Evolutionary conservation across 164 flowering plant genomes (phyloP).

Genomic region (Berberis vulgaris): DNA sequence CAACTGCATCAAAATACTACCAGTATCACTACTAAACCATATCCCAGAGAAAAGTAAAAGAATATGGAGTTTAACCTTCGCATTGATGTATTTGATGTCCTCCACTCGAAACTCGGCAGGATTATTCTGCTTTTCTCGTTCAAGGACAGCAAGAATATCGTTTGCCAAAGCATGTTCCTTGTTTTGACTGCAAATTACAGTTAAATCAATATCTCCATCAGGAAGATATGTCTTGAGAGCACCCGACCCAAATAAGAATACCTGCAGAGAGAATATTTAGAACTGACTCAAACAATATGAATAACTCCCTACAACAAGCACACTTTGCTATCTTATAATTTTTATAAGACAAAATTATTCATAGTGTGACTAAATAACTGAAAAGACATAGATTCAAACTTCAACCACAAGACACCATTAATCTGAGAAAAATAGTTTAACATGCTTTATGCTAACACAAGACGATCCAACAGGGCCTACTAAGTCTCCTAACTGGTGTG

Average conservation of each 20-base stretch:
- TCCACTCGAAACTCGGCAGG: constrained; percentile 54
- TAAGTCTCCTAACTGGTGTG: too few relatives aligned
- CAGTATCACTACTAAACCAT: neutral
- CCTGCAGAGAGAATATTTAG: constrained; percentile 30
- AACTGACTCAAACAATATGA: neutral
- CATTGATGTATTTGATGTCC: constrained; percentile 68
- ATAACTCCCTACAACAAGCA: too few relatives aligned
- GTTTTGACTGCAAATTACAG: constrained; percentile 42
- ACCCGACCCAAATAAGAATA: constrained; percentile 78
- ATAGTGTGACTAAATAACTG: too few relatives aligned
- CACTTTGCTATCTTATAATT: neutral
- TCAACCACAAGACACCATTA: neutral
- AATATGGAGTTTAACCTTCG: constrained; percentile 46
- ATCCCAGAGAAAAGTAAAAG: neutral
- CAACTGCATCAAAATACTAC: too few relatives aligned
- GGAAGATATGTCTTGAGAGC: constrained; percentile 90
- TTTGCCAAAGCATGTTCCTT: constrained; percentile 44
- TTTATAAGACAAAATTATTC: neutral
- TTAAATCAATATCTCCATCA: constrained; percentile 94
- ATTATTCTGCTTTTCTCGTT: constrained; percentile 44
- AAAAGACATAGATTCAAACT: too few relatives aligned
- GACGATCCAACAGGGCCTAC: too few relatives aligned
- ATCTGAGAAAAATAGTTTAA: too few relatives aligned
- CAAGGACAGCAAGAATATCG: constrained; percentile 42
- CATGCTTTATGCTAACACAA: too few relatives aligned